Conservation (phyloP, 2,329 filamentous ascomycete species). For the Diaporthe destruens region DNA sequence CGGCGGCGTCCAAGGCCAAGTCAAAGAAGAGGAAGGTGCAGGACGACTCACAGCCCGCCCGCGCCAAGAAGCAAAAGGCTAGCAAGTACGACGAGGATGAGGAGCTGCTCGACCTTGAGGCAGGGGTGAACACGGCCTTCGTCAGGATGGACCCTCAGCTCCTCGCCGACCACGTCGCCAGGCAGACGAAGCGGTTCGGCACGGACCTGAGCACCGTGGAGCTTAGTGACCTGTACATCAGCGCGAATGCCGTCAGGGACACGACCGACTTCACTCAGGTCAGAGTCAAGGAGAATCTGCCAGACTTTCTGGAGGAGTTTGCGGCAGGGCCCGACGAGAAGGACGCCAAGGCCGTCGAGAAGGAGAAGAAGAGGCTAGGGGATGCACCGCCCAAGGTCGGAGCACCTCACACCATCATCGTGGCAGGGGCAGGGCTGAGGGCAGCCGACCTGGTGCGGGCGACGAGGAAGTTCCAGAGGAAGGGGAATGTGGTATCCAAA, state of each 20-base stretch:
- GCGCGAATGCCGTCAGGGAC: slow-evolving; percentile 81
- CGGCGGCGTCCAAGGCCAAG: slow-evolving; percentile 46
- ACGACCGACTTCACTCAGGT: slow-evolving; percentile 79
- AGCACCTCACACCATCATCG: slow-evolving; percentile 86
- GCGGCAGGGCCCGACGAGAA: slow-evolving; percentile 51
- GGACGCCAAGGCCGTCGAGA: slow-evolving; percentile 28
- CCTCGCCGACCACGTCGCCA: slow-evolving; percentile 86
- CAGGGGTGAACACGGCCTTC: slow-evolving; percentile 84
- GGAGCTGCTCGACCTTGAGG: slow-evolving; percentile 72
- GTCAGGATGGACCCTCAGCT: slow-evolving; percentile 85
- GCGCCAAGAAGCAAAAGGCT: slow-evolving; percentile 58
- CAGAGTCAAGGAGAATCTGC: slow-evolving; percentile 78
- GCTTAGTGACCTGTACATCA: slow-evolving; percentile 83
- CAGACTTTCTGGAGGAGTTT: slow-evolving; percentile 81
- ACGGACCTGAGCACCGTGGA: slow-evolving; percentile 86
- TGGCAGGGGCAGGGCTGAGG: slow-evolving; percentile 86
- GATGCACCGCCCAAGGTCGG: slow-evolving; percentile 77
- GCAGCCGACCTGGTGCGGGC: slow-evolving; percentile 86
- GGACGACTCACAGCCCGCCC: slow-evolving; percentile 48
- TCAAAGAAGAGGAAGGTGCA: slow-evolving; percentile 70
- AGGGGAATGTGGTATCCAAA: slow-evolving; percentile 85
- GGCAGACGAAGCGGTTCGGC: slow-evolving; percentile 82
- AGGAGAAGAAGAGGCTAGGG: slow-evolving; percentile 66
- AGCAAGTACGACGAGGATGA: slow-evolving; percentile 65
- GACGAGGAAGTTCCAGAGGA: slow-evolving; percentile 82